Evolutionary conservation across 2,329 filamentous ascomycete genomes (phyloP).

Genomic region (Sporothrix brasiliensis): DNA sequence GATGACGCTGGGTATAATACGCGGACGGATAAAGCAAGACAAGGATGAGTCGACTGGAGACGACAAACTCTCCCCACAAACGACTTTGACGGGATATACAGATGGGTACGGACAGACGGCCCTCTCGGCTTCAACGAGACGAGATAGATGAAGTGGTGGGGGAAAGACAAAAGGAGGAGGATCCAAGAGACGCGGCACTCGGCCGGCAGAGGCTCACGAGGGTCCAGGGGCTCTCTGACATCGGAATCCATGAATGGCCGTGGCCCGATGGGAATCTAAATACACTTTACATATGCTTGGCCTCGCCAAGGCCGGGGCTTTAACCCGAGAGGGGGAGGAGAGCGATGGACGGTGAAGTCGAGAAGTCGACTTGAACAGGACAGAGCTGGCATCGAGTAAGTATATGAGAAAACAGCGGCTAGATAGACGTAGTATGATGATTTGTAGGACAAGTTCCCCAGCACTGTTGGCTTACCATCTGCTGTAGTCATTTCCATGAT

Average conservation of each 20-base stretch:
- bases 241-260: too few species aligned
- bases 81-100: slow-evolving; percentile 5
- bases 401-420: too few species aligned
- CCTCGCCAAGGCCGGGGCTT: slow-evolving; percentile 1
- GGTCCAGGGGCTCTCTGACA: not conserved
- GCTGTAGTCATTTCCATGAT: too few species aligned
- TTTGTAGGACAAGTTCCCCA: too few species aligned
- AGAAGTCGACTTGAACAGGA: not conserved
- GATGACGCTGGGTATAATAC: slow-evolving; percentile 26
- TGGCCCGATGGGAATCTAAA: not conserved
- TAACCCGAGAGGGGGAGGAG: slow-evolving; percentile 8
- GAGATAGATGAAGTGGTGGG: slow-evolving; percentile 1
- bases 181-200: not conserved
- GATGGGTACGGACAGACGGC: not conserved
- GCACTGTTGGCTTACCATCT: too few species aligned
- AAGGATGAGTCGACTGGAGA: not conserved
- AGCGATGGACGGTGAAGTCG: too few species aligned
- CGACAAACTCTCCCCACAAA: slow-evolving; percentile 13
- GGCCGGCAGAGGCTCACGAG: not conserved
- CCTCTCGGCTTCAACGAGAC: slow-evolving; percentile 12
- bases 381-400: too few species aligned
- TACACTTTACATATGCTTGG: slow-evolving; percentile 9
- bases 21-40: not conserved
- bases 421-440: too few species aligned
- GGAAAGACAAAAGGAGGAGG: too few species aligned